Evolutionary conservation across 257 asterid species (phyloP).

Genomic region (Handroanthus guayacan): DNA sequence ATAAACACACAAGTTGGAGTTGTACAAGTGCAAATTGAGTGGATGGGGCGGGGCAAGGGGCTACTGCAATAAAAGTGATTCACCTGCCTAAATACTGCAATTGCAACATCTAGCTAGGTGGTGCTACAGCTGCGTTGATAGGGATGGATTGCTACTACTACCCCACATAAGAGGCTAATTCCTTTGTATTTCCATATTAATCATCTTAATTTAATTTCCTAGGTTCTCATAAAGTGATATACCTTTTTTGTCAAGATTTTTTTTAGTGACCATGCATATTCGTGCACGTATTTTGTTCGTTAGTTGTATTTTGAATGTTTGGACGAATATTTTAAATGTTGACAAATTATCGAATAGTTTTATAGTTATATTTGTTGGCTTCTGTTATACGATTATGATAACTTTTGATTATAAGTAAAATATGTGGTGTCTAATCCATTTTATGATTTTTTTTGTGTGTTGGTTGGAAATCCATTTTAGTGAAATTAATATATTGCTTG

Average conservation of each 20-base stretch:
- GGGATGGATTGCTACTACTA: neutral
- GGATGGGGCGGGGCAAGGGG: neutral
- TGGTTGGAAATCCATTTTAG: too few relatives aligned
- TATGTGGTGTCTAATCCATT: too few relatives aligned
- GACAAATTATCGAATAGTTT: too few relatives aligned
- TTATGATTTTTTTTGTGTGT: too few relatives aligned
- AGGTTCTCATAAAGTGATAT: neutral
- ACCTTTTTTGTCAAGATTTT: too few relatives aligned
- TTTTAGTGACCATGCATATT: neutral
- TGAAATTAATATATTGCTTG: too few relatives aligned
- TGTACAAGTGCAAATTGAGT: neutral
- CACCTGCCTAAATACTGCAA: neutral
- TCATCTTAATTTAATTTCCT: neutral
- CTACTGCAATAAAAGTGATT: neutral
- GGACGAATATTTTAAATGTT: too few relatives aligned
- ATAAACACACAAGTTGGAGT: neutral
- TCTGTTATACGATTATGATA: too few relatives aligned
- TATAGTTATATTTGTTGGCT: too few relatives aligned
- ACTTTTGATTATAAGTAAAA: too few relatives aligned
- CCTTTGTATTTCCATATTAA: neutral
- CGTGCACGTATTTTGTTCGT: neutral
- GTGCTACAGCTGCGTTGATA: conserved; percentile 7
- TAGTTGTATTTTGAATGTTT: too few relatives aligned
- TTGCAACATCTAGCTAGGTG: neutral
- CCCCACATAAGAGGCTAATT: neutral